Percentiles rank a stretch among this genome's conserved stretches.
Evolutionary conservation across 2,329 filamentous ascomycete species (phyloP).

Genomic region (Cercospora citrullina): DNA sequence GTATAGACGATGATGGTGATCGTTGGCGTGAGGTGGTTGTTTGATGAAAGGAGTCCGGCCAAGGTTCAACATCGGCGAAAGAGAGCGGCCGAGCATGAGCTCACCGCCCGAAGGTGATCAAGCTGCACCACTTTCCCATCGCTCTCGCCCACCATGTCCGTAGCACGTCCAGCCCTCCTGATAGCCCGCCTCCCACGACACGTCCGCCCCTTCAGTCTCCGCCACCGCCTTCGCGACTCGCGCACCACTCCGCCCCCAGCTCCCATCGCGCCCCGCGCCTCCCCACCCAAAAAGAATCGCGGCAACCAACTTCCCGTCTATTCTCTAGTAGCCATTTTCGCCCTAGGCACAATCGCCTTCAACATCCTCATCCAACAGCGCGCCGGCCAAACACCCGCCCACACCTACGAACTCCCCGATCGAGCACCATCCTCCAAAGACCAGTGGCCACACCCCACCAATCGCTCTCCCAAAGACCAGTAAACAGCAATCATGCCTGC

Average conservation of each 20-base stretch:
- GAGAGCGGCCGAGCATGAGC: background rate
- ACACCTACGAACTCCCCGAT: conserved; percentile 34
- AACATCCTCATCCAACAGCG: conserved; percentile 49
- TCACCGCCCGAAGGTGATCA: background rate
- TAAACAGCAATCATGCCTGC: conserved; percentile 52
- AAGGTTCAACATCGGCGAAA: background rate
- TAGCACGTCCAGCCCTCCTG: background rate
- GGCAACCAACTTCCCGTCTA: conserved; percentile 44
- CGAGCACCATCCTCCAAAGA: conserved; percentile 32
- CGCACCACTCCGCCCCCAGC: conserved; percentile 12
- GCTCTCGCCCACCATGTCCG: conserved; percentile 5
- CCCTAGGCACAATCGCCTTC: conserved; percentile 48
- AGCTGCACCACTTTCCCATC: background rate
- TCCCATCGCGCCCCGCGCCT: conserved; percentile 19
- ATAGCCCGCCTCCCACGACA: conserved; percentile 5
- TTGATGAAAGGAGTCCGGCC: background rate
- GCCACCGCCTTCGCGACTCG: background rate
- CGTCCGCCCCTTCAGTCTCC: conserved; percentile 2
- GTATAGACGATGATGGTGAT: background rate
- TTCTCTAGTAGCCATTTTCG: conserved; percentile 52
- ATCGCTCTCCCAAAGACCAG: conserved; percentile 34
- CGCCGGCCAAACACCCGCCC: conserved; percentile 32
- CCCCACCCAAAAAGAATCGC: conserved; percentile 14
- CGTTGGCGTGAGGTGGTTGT: background rate
- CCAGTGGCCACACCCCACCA: conserved; percentile 34